phyloP scores from a whole-genome alignment of 106 monocot species.

The Dendrobium catenatum region DNA sequence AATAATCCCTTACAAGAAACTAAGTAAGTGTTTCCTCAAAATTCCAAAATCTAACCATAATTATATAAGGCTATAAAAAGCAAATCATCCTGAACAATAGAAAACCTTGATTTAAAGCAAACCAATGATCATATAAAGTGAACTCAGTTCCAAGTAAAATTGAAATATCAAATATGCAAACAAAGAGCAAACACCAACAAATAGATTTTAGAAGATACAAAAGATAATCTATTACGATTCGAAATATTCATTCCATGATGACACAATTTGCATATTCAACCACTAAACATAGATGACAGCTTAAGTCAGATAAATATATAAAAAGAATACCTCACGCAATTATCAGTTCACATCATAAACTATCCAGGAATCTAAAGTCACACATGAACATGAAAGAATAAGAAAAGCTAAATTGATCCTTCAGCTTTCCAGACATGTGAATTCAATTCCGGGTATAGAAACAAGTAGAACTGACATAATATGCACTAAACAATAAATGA shows the following conservation, averaged over 20 bases:
- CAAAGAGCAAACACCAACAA: background rate
- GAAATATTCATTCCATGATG: background rate
- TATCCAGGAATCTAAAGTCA: background rate
- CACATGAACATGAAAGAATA: background rate
- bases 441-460: background rate
- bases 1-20: background rate
- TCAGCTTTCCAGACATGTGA: background rate
- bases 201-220: background rate
- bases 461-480: background rate
- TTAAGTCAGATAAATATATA: background rate
- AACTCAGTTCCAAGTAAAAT: background rate
- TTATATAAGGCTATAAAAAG: background rate
- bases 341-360: background rate
- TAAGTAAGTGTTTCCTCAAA: background rate
- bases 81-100: background rate
- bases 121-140: background rate
- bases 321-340: background rate
- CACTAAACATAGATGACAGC: background rate
- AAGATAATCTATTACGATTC: background rate
- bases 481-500: background rate
- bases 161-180: background rate
- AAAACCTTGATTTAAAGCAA: background rate
- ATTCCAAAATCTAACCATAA: background rate
- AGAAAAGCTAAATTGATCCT: background rate
- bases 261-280: background rate